phyloP scores from a whole-genome alignment of 2,329 filamentous ascomycete species.

The Aspergillus sp. region DNA sequence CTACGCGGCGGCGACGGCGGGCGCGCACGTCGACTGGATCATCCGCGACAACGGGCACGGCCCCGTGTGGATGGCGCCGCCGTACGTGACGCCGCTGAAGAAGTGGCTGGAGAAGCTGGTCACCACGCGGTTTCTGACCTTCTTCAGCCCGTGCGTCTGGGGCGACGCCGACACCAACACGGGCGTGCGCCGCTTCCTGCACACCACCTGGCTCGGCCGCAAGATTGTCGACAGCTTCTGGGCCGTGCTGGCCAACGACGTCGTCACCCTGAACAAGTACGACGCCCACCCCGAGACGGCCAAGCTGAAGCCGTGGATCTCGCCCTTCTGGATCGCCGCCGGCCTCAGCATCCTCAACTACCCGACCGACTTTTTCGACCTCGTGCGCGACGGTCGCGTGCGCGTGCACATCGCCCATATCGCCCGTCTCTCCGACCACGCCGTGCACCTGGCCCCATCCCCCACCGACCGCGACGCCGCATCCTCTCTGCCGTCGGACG shows the following conservation, averaged over 20 bases:
- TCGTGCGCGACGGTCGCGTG: slow-evolving; percentile 55
- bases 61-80: slow-evolving; percentile 39
- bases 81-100: slow-evolving; percentile 66
- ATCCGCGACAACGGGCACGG: slow-evolving; percentile 44
- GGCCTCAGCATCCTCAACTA: slow-evolving; percentile 63
- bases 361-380: slow-evolving; percentile 55
- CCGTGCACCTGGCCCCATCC: slow-evolving; percentile 51
- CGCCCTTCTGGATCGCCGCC: slow-evolving; percentile 54
- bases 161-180: slow-evolving; percentile 60
- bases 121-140: slow-evolving; percentile 66
- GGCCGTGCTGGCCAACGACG: slow-evolving; percentile 49
- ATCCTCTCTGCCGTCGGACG: slow-evolving; percentile 51
- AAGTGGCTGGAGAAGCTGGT: slow-evolving; percentile 67
- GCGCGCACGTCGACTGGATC: slow-evolving; percentile 48
- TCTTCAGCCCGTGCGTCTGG: slow-evolving; percentile 75
- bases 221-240: slow-evolving; percentile 54
- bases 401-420: slow-evolving; percentile 58
- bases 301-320: slow-evolving; percentile 48
- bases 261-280: slow-evolving; percentile 48
- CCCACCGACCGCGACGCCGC: slow-evolving; percentile 46
- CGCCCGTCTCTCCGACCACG: slow-evolving; percentile 43
- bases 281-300: slow-evolving; percentile 44
- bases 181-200: slow-evolving; percentile 47
- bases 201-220: slow-evolving; percentile 52
- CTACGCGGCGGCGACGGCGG: slow-evolving; percentile 56